Conservation (phyloP, 1,284 basidiomycete genomes). For the Rhodotorula sp. region DNA sequence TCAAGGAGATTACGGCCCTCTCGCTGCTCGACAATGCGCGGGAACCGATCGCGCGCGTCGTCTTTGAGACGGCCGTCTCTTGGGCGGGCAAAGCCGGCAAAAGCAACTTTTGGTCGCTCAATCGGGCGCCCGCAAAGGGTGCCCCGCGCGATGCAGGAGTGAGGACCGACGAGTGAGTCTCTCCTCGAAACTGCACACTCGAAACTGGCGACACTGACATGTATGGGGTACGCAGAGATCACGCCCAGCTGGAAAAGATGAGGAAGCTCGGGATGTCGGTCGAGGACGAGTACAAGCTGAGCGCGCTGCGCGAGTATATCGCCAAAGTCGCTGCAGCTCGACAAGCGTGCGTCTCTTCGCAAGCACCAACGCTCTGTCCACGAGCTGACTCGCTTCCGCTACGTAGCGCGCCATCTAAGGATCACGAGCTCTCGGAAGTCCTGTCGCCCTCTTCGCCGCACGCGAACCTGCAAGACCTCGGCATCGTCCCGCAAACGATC, state of each 20-base stretch:
- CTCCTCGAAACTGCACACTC: background rate
- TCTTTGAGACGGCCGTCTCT: constrained; percentile 78
- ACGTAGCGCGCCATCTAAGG: constrained; percentile 16
- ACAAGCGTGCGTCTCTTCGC: constrained; percentile 29
- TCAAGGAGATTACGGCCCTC: constrained; percentile 71
- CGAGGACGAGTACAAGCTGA: constrained; percentile 74
- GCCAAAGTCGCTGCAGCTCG: constrained; percentile 48
- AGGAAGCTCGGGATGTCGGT: constrained; percentile 77
- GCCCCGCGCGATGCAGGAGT: constrained; percentile 53
- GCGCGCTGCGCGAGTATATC: constrained; percentile 83
- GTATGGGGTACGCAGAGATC: constrained; percentile 19
- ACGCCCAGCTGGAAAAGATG: constrained; percentile 49
- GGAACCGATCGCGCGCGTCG: constrained; percentile 74
- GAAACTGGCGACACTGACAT: background rate
- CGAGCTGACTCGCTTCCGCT: background rate
- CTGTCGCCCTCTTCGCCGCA: constrained; percentile 60
- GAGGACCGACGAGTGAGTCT: constrained; percentile 69
- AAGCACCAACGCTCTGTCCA: background rate
- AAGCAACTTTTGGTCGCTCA: constrained; percentile 56
- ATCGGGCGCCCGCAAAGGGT: constrained; percentile 57
- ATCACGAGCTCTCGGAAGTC: constrained; percentile 48
- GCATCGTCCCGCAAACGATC: constrained; percentile 91
- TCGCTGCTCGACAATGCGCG: constrained; percentile 69
- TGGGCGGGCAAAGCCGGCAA: constrained; percentile 66
- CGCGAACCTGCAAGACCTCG: constrained; percentile 73